Evolutionary conservation across 2,329 filamentous ascomycete genomes (phyloP).

Genomic region (Emmonsiellopsis sp.): DNA sequence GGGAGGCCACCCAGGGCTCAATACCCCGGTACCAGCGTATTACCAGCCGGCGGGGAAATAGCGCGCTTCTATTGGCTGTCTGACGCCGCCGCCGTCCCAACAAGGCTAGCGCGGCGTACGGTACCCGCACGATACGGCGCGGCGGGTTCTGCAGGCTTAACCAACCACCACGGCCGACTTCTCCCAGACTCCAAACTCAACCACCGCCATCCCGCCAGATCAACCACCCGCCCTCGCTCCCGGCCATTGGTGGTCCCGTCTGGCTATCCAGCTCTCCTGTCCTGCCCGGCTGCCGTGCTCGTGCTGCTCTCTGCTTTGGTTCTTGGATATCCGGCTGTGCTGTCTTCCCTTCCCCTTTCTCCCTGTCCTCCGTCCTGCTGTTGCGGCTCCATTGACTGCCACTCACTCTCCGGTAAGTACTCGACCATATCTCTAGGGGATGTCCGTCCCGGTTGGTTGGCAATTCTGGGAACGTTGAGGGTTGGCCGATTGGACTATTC

Average conservation of each 20-base stretch:
- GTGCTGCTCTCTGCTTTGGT: not conserved
- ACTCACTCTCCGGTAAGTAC: not conserved
- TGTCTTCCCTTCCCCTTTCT: not conserved
- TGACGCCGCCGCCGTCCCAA: not conserved
- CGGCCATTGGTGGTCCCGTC: not conserved
- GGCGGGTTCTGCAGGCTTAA: not conserved
- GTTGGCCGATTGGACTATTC: not conserved
- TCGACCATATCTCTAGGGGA: not conserved
- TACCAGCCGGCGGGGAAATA: not conserved
- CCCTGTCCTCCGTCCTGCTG: not conserved
- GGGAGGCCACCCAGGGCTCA: not conserved
- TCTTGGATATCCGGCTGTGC: not conserved
- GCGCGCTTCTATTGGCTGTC: not conserved
- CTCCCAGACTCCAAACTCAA: not conserved
- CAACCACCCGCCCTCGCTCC: not conserved
- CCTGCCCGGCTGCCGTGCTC: not conserved
- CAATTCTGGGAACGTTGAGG: slow-evolving; percentile 1
- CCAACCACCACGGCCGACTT: not conserved
- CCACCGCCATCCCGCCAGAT: not conserved
- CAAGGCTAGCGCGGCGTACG: not conserved
- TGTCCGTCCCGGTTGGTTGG: not conserved
- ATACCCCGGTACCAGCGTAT: not conserved
- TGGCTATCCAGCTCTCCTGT: not conserved
- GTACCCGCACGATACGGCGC: not conserved
- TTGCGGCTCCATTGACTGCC: not conserved